These are phyloP conservation scores for Serendipita sp. DNA, from an alignment of 768 basidiomycete species.

Conservation along the genomic window DNA sequence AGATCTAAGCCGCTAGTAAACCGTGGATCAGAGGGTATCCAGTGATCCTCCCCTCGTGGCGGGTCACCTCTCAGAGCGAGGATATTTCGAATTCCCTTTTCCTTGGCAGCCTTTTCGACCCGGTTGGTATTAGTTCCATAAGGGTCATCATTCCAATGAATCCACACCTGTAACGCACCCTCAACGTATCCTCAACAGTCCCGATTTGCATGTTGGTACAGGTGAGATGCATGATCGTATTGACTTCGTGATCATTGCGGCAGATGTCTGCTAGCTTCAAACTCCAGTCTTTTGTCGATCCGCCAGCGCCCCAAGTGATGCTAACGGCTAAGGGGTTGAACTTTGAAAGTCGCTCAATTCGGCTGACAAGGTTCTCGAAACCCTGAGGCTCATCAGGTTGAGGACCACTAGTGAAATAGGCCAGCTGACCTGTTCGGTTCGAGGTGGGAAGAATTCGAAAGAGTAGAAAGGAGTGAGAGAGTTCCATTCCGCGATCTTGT, in stretches of 20 bases:
- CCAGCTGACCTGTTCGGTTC: constrained; percentile 64
- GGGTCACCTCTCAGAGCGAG: constrained; percentile 92
- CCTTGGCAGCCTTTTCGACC: constrained; percentile 48
- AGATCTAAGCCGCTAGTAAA: constrained; percentile 80
- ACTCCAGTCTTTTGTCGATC: constrained; percentile 73
- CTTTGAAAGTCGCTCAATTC: constrained; percentile 66
- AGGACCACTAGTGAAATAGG: not conserved
- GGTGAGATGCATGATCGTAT: constrained; percentile 75
- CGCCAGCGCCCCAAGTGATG: constrained; percentile 97
- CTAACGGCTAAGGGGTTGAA: constrained; percentile 74
- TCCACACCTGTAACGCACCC: constrained; percentile 31
- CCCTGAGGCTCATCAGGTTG: constrained; percentile 37
- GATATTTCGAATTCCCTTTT: constrained; percentile 71
- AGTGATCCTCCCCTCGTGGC: constrained; percentile 84
- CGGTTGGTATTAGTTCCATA: not conserved
- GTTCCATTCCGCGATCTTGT: constrained; percentile 40
- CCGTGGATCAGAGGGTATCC: constrained; percentile 69
- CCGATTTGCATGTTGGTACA: constrained; percentile 94
- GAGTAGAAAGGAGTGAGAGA: constrained; percentile 62
- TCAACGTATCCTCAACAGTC: constrained; percentile 70
- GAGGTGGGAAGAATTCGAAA: constrained; percentile 94
- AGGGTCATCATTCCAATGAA: no score
- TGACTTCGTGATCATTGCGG: constrained; percentile 57
- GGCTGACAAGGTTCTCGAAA: constrained; percentile 77
- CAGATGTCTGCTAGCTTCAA: constrained; percentile 72